Conservation (phyloP, 225 moss, liverwort and hornwort genomes). For the Physcomitrium patens region DNA sequence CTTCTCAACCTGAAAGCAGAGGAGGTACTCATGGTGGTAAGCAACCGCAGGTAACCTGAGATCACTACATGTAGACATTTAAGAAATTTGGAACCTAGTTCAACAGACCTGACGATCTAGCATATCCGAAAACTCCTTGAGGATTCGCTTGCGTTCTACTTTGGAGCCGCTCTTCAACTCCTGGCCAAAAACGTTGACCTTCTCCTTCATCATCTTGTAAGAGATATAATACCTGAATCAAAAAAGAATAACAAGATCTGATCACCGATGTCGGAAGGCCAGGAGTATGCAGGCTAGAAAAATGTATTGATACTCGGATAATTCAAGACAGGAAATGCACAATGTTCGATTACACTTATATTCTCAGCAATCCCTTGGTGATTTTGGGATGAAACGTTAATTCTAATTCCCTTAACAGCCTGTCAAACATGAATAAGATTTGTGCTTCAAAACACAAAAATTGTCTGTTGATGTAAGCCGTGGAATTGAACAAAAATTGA, state of each 20-base stretch:
- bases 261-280: background rate
- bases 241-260: background rate
- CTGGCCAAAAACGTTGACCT: conserved; percentile 47
- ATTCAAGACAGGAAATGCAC: background rate
- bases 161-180: conserved; percentile 35
- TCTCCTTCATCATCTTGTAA: conserved; percentile 78
- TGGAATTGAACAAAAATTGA: background rate
- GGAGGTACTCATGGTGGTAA: background rate
- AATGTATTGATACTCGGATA: too few relatives aligned
- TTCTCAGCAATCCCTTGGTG: too few relatives aligned
- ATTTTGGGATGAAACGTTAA: too few relatives aligned
- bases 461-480: too few relatives aligned
- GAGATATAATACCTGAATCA: conserved; percentile 68
- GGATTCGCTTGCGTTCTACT: conserved; percentile 60
- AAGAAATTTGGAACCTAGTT: background rate
- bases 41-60: background rate
- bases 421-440: too few relatives aligned
- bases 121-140: conserved; percentile 78
- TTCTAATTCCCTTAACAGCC: too few relatives aligned
- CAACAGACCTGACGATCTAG: conserved; percentile 66
- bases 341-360: too few relatives aligned
- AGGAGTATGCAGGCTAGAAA: background rate
- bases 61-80: background rate
- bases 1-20: conserved; percentile 66
- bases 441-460: background rate